Evolutionary conservation across 2,329 filamentous ascomycete species (phyloP).

Genomic region (Tolypocladium pustulatum): DNA sequence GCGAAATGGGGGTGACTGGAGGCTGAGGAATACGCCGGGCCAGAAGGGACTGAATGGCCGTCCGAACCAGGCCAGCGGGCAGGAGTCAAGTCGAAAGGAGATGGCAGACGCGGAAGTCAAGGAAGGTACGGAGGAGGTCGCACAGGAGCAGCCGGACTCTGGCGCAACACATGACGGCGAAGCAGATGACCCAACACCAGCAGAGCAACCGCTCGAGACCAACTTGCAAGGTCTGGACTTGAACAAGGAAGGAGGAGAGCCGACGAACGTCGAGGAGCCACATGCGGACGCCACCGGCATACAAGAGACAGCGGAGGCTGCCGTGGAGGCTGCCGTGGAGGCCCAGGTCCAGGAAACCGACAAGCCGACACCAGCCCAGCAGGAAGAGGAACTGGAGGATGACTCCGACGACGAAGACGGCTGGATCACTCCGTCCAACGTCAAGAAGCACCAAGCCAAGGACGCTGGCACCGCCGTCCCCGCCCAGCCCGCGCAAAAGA

Average conservation of each 20-base stretch:
- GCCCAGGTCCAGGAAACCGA: slow-evolving; percentile 6
- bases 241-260: slow-evolving; percentile 1
- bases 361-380: slow-evolving; percentile 10
- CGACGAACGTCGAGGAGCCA: neutral
- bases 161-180: neutral
- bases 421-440: slow-evolving; percentile 92
- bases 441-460: slow-evolving; percentile 71
- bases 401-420: slow-evolving; percentile 51
- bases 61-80: slow-evolving; percentile 11
- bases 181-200: too few relatives aligned
- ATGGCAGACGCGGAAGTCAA: slow-evolving; percentile 14
- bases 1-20: slow-evolving; percentile 80
- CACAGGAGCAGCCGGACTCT: slow-evolving; percentile 11
- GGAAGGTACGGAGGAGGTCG: slow-evolving; percentile 7
- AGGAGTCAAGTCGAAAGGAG: slow-evolving; percentile 25
- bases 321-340: neutral
- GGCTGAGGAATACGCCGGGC: slow-evolving; percentile 65
- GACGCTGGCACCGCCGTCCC: slow-evolving; percentile 40
- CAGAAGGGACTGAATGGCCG: slow-evolving; percentile 70
- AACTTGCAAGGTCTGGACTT: slow-evolving; percentile 14
- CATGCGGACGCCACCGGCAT: neutral
- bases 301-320: neutral
- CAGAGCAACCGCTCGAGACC: slow-evolving; percentile 1
- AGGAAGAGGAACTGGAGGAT: slow-evolving; percentile 30
- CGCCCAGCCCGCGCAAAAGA: slow-evolving; percentile 43